Percentiles rank a stretch among this genome's conserved stretches.
These are phyloP conservation scores for Tuber magnatum DNA, from an alignment of 495 filamentous ascomycete species.

Conservation along the genomic window DNA sequence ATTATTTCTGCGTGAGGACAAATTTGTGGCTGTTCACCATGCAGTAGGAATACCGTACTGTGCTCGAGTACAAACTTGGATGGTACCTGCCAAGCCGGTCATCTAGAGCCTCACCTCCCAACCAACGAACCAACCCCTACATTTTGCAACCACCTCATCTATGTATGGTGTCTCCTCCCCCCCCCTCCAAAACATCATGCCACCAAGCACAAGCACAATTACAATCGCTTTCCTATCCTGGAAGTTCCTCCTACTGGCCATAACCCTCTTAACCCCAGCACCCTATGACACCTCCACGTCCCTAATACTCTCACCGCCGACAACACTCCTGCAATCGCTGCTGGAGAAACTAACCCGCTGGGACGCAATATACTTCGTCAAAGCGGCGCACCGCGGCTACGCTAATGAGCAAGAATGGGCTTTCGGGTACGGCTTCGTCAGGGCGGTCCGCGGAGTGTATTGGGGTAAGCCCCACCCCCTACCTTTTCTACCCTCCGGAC, in stretches of 20 bases:
- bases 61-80: background rate
- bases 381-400: constrained; percentile 63
- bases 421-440: constrained; percentile 65
- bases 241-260: constrained; percentile 64
- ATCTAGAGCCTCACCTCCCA: background rate
- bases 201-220: background rate
- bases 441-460: constrained; percentile 46
- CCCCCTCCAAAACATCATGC: background rate
- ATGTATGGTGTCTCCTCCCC: no score
- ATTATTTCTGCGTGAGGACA: no score
- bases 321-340: constrained; percentile 35
- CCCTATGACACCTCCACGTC: constrained; percentile 82
- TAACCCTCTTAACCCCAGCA: constrained; percentile 59
- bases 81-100: background rate
- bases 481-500: background rate
- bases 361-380: constrained; percentile 85
- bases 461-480: constrained; percentile 45
- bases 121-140: background rate
- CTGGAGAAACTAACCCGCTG: constrained; percentile 65
- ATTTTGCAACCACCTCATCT: background rate
- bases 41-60: no score
- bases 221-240: constrained; percentile 50
- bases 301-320: constrained; percentile 46
- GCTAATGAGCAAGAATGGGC: constrained; percentile 95
- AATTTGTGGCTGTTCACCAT: background rate